These are phyloP conservation scores for Hericium alpestre DNA, from an alignment of 768 basidiomycete genomes.

Conservation along the genomic window DNA sequence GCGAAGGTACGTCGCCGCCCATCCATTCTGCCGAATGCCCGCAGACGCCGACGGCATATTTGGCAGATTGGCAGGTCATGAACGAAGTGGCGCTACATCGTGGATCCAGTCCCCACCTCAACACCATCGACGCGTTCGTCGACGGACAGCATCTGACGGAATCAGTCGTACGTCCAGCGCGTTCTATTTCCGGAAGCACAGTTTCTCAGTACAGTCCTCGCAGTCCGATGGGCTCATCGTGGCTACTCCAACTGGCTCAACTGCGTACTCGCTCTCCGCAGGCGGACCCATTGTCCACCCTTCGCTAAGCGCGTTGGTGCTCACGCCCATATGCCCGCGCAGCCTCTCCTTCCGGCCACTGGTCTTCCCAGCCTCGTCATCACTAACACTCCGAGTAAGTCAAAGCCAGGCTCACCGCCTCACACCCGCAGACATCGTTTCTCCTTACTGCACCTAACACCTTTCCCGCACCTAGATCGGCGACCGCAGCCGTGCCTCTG, in stretches of 20 bases:
- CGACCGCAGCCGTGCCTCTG: conserved; percentile 73
- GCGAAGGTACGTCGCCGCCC: conserved; percentile 35
- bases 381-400: conserved; percentile 61
- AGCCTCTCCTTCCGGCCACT: conserved; percentile 87
- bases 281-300: conserved; percentile 96
- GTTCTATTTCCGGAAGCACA: background rate
- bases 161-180: conserved; percentile 61
- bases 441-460: no score
- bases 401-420: no score
- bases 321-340: conserved; percentile 94
- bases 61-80: conserved; percentile 91
- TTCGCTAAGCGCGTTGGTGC: conserved; percentile 75
- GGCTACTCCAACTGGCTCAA: conserved; percentile 93
- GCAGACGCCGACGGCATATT: background rate
- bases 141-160: conserved; percentile 94
- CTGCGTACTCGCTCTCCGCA: conserved; percentile 90
- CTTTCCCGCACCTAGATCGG: conserved; percentile 48
- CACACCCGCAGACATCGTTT: background rate
- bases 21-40: background rate
- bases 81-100: conserved; percentile 92
- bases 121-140: conserved; percentile 87
- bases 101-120: conserved; percentile 83
- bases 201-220: conserved; percentile 8
- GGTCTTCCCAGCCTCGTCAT: conserved; percentile 76
- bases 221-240: conserved; percentile 92